A percentile compares a stretch with the other conserved stretches of the same genome.
Evolutionary conservation across 2,329 filamentous ascomycete genomes (phyloP).

Genomic region (Xylaria sp.): DNA sequence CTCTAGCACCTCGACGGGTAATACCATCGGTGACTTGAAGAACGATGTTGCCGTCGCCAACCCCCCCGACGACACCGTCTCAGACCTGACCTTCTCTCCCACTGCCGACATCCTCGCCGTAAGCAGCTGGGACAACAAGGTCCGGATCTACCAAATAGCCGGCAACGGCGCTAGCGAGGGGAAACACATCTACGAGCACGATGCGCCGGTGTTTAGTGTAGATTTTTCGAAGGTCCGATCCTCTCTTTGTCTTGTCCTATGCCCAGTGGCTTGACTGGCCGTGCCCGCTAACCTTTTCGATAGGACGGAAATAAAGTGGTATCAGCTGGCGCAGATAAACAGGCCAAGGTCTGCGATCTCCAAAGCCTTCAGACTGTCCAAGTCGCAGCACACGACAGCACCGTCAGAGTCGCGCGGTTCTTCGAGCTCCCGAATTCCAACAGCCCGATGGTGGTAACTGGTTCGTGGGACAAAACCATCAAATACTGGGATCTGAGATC

Average conservation of each 20-base stretch:
- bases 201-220: slow-evolving; percentile 83
- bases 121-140: slow-evolving; percentile 96
- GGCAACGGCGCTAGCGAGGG: slow-evolving; percentile 81
- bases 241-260: not conserved
- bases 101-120: slow-evolving; percentile 83
- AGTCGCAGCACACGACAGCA: slow-evolving; percentile 85
- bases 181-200: slow-evolving; percentile 87
- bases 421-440: slow-evolving; percentile 73
- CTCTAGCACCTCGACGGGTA: slow-evolving; percentile 60
- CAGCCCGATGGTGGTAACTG: slow-evolving; percentile 88
- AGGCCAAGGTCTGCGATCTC: slow-evolving; percentile 88
- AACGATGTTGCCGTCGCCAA: slow-evolving; percentile 84
- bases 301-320: slow-evolving; percentile 92
- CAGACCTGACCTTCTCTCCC: slow-evolving; percentile 79
- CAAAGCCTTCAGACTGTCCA: slow-evolving; percentile 73
- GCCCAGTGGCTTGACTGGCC: not conserved
- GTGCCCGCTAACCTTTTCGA: slow-evolving; percentile 6
- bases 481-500: slow-evolving; percentile 88
- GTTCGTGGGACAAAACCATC: slow-evolving; percentile 90
- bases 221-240: slow-evolving; percentile 85
- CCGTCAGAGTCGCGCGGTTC: slow-evolving; percentile 82
- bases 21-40: slow-evolving; percentile 87
- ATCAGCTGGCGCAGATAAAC: slow-evolving; percentile 90
- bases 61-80: slow-evolving; percentile 89
- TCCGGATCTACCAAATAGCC: slow-evolving; percentile 94